These are phyloP conservation scores for Galium porrigens DNA, from an alignment of 305 asterid species.

Conservation along the genomic window DNA sequence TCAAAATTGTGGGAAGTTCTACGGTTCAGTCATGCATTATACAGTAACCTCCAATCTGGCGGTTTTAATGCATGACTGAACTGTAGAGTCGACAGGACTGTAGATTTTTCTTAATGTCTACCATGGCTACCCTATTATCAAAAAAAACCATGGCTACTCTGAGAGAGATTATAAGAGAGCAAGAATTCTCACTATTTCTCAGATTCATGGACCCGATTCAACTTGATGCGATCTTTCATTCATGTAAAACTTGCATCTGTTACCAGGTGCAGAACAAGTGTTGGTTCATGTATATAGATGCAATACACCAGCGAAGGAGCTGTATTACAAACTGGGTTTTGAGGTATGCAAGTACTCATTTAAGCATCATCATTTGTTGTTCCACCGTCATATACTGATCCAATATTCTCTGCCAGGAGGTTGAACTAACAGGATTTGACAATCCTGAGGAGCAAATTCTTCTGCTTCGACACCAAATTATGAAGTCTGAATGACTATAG, in stretches of 20 bases:
- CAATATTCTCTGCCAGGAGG: conserved; percentile 24
- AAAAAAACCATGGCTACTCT: too few species aligned
- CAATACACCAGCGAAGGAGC: conserved; percentile 35
- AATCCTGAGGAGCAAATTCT: conserved; percentile 22
- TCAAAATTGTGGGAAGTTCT: too few species aligned
- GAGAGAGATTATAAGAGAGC: too few species aligned
- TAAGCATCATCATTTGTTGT: not conserved
- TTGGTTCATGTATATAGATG: conserved; percentile 42
- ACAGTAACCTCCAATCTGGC: too few species aligned
- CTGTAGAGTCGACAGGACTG: too few species aligned
- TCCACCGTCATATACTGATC: not conserved
- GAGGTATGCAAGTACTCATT: conserved; percentile 25
- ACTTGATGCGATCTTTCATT: too few species aligned
- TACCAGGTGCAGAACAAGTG: conserved; percentile 41
- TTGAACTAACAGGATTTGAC: conserved; percentile 27
- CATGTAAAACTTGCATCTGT: conserved; percentile 4
- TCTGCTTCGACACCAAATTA: conserved; percentile 26
- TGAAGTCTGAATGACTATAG: not conserved
- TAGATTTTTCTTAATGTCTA: too few species aligned
- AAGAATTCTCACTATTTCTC: too few species aligned
- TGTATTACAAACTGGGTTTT: conserved; percentile 48
- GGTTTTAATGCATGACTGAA: too few species aligned
- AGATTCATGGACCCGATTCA: too few species aligned
- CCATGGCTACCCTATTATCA: too few species aligned
- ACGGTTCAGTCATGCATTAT: too few species aligned